Base-by-base conservation (phyloP, 1,284 basidiomycete genomes). In the Sparassis latifolia region DNA sequence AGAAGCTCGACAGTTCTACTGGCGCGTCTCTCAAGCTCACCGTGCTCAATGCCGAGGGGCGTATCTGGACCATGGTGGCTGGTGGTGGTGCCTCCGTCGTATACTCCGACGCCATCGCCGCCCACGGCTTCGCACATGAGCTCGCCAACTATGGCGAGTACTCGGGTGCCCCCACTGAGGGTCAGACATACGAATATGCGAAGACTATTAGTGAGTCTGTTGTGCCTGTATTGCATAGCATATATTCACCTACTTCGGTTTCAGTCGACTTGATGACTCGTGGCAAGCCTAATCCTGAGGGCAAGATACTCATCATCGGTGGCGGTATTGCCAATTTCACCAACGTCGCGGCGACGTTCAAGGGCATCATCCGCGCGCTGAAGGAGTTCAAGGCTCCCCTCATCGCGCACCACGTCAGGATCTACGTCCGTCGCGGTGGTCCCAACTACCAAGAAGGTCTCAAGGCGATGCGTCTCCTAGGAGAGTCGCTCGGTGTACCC, bases 261-360 rank as follows among this genome's bases (percentile, higher is more conserved):
- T 1, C 54, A 75, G 86, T 99, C 62, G 95, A 98, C 72, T 77
- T 99, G 57, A 94, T 99, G 74, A 97, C 93, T 49, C 93, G 96
- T 54, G 92, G 92, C 48, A 74, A 77, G 44, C 87, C 91, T 49
- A 77, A 85, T 64, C 77, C 85, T 43, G 78, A 94, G 48, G 96
- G 96, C 76, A 99, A 99, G 77, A 84, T 99, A 66, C 89, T 99
- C 70, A 97, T 99, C 80, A 97, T 99, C 59, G 97, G 96, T 72
- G 97, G 97, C 77, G 96, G 96, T 76, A 97, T 98, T 60, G 96
- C 96, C 76, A 99, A 99, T 85, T 99, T 99, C 76, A 98, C 95
- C 68, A 98, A 99, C 69, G 95, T 99, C 61, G 96, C 96, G 40
- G 89, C 96, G 12, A 99, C 96, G 57, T 99, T 99, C 88, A 98